Evolutionary conservation across 768 basidiomycete species (phyloP).

Genomic region (Mycena epipterygia): DNA sequence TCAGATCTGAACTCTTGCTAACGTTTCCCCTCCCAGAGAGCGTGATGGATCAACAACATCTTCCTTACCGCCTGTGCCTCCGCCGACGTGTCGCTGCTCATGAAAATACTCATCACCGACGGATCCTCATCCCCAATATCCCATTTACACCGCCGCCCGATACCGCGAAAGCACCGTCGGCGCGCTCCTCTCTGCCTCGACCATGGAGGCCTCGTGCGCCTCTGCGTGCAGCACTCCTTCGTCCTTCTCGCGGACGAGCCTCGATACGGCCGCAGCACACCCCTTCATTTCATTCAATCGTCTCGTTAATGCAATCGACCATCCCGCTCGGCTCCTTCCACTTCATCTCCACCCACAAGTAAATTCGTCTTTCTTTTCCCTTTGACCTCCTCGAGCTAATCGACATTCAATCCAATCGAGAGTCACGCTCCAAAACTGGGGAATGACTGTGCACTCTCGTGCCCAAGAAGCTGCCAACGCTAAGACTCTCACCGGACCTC

Average conservation of each 20-base stretch:
- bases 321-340: constrained; percentile 95
- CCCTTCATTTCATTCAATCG: constrained; percentile 96
- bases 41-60: constrained; percentile 91
- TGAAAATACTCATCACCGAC: constrained; percentile 81
- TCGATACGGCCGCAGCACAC: constrained; percentile 72
- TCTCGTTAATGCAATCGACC: constrained; percentile 74
- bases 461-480: too few species aligned
- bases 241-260: constrained; percentile 95
- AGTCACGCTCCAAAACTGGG: too few species aligned
- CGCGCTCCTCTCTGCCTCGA: constrained; percentile 77
- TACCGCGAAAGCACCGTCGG: constrained; percentile 99
- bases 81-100: constrained; percentile 89
- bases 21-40: constrained; percentile 58
- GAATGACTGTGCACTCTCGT: too few species aligned
- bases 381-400: too few species aligned
- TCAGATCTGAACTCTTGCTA: too few species aligned
- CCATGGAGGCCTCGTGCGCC: constrained; percentile 83
- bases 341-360: constrained; percentile 96
- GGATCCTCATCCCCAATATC: constrained; percentile 96
- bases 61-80: constrained; percentile 97
- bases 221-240: constrained; percentile 89
- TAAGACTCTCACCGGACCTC: too few species aligned
- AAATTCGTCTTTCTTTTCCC: too few species aligned
- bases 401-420: too few species aligned
- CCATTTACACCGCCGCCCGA: constrained; percentile 96